Base-by-base conservation (phyloP, 257 asterid genomes). In the Eustoma russellianum region DNA sequence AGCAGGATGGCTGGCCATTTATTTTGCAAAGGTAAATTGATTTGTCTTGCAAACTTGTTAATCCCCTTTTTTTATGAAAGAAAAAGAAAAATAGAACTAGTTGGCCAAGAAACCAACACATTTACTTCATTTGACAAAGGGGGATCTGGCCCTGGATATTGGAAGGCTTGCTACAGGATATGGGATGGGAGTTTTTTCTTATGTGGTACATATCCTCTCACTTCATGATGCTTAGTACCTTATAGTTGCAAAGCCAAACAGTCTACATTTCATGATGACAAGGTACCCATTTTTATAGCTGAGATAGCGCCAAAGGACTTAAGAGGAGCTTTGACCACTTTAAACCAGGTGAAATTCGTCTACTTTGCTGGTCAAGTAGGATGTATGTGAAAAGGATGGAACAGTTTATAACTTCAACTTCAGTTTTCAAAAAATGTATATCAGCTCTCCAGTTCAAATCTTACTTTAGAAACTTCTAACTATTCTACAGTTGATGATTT, bases 141-240 rank as follows among this genome's bases (percentile, higher is more conserved):
- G 80, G 33, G 76, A 56, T 18, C 47, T 71, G 46, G 74, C 75
- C 55, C 76, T 92, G 65, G 97, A 88, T 66, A 61, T 88, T 9
- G 97, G 98, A 52, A 79, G 98, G 67, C 58, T 86, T 43, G 93
- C 92, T 41, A 86, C 95, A 28, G 96, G 96, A 70, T 86, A 83
- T 76, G 98, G 98, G 52, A 86, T 83, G 95, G 96, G 96, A 77
- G 91, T 87, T 33, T 86, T 83, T 64, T 86, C 96, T 11, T 90
- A 71, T 55, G 95, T 82, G 93, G 98, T 86, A 83, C 33, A 17
- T 33, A 33, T 62, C 48, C 45, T 52, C 46, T 38, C 43, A 38
- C 43, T 38, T 38, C 2, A 7, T 11, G 43, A 7, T 38, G 43
- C 43, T 38, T 38, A 38, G 12, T 38, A 10, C 12, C 11, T 0